Evolutionary conservation across 768 basidiomycete species (phyloP), one percentile per base, ranked within the genome.

Genomic region (Mycena kentingensis): DNA sequence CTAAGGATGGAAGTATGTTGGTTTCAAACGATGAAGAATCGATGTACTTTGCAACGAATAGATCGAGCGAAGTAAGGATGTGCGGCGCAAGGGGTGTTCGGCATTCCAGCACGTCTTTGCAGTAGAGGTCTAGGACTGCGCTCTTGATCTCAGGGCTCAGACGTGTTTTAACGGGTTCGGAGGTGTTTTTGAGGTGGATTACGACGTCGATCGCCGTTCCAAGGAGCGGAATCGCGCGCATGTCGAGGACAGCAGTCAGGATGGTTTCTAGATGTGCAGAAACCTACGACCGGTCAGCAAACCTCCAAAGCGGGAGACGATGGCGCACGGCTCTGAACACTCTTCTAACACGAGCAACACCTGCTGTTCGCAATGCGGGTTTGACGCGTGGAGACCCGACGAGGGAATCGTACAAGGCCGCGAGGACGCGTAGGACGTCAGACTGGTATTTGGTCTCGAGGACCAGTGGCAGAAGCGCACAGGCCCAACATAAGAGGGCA

Each of bases 161-260:
- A 15, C 24, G 50, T 51, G 37, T 57, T 78, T 81, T 73, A 83
- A 83, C 52, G 74, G 61, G 19, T 76, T 75, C 46, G 68, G 70
- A 38, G 77, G 69, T 43, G 83, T 67, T 65, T 68, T 86, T 88
- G 25, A 94, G 71, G 18, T 85, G 81, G 22, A 88, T 72, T 6
- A 82, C 72, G 13, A 95, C 93, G 57, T 86, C 85, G 44, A 92
- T 67, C 1, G 84, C 76, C 7, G 84, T 77, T 2, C 91, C 84
- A 4, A 94, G 66, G 3, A 98, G 71, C 1, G 85, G 73, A 29
- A 60, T 50, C 5, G 37, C 53, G 58, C 54, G 54, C 28, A 55
- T 44, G 22, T 55, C 43, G 29, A 55, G 24, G 12, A 52, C 46
- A 13, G 45, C 34, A 7, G 29, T 41, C 42, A 60, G 28, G 46